Conservation (phyloP, 2,329 filamentous ascomycete genomes). For the Mollisiaceae sp. region DNA sequence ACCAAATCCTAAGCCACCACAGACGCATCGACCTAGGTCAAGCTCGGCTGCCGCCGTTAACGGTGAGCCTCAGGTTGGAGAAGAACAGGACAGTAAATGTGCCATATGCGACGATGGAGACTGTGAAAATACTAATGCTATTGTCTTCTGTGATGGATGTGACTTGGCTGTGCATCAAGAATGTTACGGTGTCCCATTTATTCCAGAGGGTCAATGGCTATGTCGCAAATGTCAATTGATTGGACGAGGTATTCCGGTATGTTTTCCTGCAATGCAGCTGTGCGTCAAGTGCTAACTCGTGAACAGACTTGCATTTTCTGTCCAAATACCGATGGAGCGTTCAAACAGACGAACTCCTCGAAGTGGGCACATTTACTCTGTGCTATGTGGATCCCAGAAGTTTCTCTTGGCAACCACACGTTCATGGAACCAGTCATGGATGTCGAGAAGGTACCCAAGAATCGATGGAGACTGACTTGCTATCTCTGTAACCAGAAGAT, state of each 20-base stretch:
- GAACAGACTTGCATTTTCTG: conserved; percentile 92
- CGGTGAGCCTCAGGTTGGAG: conserved; percentile 83
- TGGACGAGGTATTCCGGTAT: conserved; percentile 82
- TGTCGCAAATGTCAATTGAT: conserved; percentile 97
- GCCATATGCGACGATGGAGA: conserved; percentile 99
- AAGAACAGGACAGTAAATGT: conserved; percentile 97
- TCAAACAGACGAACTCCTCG: conserved; percentile 95
- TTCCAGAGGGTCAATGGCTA: conserved; percentile 97
- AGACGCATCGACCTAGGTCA: conserved; percentile 89
- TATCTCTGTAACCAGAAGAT: conserved; percentile 98
- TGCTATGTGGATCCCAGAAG: conserved; percentile 98
- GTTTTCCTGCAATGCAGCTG: conserved; percentile 43
- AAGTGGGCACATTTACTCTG: conserved; percentile 98
- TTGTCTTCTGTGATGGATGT: conserved; percentile 98
- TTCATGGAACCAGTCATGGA: conserved; percentile 99
- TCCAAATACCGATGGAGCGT: conserved; percentile 94
- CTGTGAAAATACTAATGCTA: conserved; percentile 98
- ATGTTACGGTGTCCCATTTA: conserved; percentile 98
- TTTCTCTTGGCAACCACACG: conserved; percentile 91
- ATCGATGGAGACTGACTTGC: conserved; percentile 89
- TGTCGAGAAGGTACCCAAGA: conserved; percentile 95
- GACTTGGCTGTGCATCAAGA: conserved; percentile 98
- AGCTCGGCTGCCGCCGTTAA: conserved; percentile 96
- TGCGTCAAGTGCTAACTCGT: conserved; percentile 26
- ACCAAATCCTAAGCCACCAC: conserved; percentile 92